These are phyloP conservation scores for Argentina anserina DNA, from an alignment of 306 rosid genomes.

Conservation along the genomic window DNA sequence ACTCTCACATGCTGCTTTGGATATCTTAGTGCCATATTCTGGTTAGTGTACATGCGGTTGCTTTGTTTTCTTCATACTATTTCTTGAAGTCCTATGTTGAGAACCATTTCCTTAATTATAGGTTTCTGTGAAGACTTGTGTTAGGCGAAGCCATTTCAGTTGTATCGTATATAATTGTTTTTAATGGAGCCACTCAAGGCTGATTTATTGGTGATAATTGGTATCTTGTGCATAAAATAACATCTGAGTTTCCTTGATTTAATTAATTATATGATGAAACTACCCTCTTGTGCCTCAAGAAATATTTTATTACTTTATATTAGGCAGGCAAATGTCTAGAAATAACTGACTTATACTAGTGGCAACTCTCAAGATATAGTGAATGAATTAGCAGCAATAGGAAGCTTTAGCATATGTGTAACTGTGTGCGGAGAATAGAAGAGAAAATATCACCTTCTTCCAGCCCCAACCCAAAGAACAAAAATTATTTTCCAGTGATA, in stretches of 20 bases:
- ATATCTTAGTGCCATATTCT: slow-evolving; percentile 15
- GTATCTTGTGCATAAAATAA: background rate
- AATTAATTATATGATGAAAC: background rate
- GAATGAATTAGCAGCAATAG: background rate
- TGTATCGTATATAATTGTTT: slow-evolving; percentile 32
- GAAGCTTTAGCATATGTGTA: background rate
- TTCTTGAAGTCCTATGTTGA: slow-evolving; percentile 33
- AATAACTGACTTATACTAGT: background rate
- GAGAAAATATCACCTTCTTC: background rate
- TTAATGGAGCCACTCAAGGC: slow-evolving; percentile 19
- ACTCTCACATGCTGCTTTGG: slow-evolving; percentile 13
- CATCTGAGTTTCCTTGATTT: background rate
- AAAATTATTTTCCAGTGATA: background rate
- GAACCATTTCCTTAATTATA: slow-evolving; percentile 23
- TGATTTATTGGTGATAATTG: slow-evolving; percentile 18
- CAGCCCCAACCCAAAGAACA: background rate
- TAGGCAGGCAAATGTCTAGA: background rate
- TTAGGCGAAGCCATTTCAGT: slow-evolving; percentile 8
- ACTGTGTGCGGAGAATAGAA: background rate
- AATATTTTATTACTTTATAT: background rate
- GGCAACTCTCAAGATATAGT: background rate
- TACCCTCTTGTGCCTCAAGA: background rate
- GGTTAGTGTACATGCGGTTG: slow-evolving; percentile 50
- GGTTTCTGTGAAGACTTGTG: slow-evolving; percentile 29
- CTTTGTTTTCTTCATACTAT: slow-evolving; percentile 26